A percentile compares a stretch with the other conserved stretches of the same genome.
phyloP scores from a whole-genome alignment of 1,284 basidiomycete genomes.

The Rhodotorula sp. region DNA sequence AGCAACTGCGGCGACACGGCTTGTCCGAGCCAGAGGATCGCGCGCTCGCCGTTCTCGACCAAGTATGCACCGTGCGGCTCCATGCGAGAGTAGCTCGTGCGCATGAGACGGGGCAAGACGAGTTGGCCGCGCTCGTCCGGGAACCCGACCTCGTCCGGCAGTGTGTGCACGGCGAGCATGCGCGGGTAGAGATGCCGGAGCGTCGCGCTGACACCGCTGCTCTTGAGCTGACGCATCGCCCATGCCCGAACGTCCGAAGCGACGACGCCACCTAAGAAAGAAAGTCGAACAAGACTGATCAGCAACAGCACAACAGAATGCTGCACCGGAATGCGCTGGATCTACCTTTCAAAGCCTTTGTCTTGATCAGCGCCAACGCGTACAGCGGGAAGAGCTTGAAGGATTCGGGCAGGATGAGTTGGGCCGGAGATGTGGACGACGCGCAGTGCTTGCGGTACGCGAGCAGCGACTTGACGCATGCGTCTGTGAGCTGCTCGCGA shows the following conservation, averaged over 20 bases:
- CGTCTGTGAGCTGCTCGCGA: slow-evolving; percentile 78
- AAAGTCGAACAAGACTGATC: background rate
- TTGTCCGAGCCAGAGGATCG: slow-evolving; percentile 87
- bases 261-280: slow-evolving; percentile 54
- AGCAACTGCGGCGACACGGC: slow-evolving; percentile 78
- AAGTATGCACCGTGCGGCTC: slow-evolving; percentile 86
- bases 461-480: slow-evolving; percentile 76
- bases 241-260: slow-evolving; percentile 90
- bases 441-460: slow-evolving; percentile 92
- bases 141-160: slow-evolving; percentile 69
- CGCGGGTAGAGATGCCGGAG: slow-evolving; percentile 86
- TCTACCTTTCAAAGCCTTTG: slow-evolving; percentile 83
- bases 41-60: slow-evolving; percentile 87
- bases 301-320: background rate
- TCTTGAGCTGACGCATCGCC: slow-evolving; percentile 72
- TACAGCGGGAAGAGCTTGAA: slow-evolving; percentile 87
- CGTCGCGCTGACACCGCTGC: slow-evolving; percentile 65
- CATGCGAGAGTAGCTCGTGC: slow-evolving; percentile 84
- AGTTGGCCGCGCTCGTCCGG: slow-evolving; percentile 61
- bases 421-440: slow-evolving; percentile 71
- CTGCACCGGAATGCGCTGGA: background rate
- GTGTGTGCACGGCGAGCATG: slow-evolving; percentile 82
- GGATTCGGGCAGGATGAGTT: slow-evolving; percentile 92
- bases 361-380: slow-evolving; percentile 80
- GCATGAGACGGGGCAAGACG: slow-evolving; percentile 73